Base-by-base conservation (phyloP, 768 basidiomycete genomes). In the Panellus pusillus region DNA sequence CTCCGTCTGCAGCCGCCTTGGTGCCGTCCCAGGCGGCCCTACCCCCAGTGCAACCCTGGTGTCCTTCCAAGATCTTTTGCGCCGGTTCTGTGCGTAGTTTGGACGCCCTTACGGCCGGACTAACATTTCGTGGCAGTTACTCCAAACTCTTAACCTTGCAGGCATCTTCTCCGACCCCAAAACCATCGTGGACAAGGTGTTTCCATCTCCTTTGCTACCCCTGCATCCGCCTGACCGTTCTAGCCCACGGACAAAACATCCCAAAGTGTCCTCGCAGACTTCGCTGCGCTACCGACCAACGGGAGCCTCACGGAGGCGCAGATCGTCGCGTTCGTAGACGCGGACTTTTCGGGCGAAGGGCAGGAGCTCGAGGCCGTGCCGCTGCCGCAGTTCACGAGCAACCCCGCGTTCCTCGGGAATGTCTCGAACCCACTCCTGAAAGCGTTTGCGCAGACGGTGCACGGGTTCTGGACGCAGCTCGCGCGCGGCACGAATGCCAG, bases 81-180 rank as follows among this genome's bases (percentile, higher is more conserved):
- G 78, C 90, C 2, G 92, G 92, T 32, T 50, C 77, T 20, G 91
- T 91, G 64, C 55, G 85, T 75, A 36, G 13, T 24, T 19, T 27
- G 37, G 54, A 44, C 54, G 47, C 15, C 35, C 47, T 39, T 52
- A 3, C 39, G 54, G 50, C 18, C 50, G 43, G 20, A 49, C 56
- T 62, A 29, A 50, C 57, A 51, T 49, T 50, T 44, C 20, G 62
- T 28, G 35, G 7, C 61, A 92, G 90, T 64, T 93, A 9, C 74
- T 97, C 20, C 93, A 96, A 80, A 87, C 90, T 1, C 84, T 95
- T 55, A 87, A 93, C 66, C 61, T 96, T 55, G 91, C 93, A 0
- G 67, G 78, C 38, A 71, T 89, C 24, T 97, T 79, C 65, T 66
- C 78, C 0, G 94, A 97, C 68, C 83, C 86, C 42, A 96, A 97